Evolutionary conservation across 2,329 filamentous ascomycete genomes (phyloP).

Genomic region (Colletotrichum eleusines): DNA sequence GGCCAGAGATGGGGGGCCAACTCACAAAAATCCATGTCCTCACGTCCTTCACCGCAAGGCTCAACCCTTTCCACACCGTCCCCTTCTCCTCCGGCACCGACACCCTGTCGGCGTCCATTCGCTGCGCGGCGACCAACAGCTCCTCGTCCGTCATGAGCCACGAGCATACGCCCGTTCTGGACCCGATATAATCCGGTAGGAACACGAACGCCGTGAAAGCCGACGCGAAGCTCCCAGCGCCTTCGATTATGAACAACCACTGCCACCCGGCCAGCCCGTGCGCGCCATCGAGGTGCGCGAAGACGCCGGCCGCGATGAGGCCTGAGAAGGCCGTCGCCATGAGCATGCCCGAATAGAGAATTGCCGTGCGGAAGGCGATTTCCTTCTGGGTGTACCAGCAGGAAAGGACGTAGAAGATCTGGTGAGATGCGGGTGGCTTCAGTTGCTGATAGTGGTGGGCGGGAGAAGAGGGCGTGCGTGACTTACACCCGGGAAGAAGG

Average conservation of each 20-base stretch:
- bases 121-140: constrained; percentile 41
- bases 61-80: constrained; percentile 43
- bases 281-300: constrained; percentile 58
- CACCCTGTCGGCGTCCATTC: constrained; percentile 43
- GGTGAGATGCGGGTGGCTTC: background rate
- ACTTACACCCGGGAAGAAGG: constrained; percentile 39
- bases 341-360: constrained; percentile 41
- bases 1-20: background rate
- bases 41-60: constrained; percentile 44
- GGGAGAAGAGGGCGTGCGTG: background rate
- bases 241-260: constrained; percentile 77
- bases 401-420: constrained; percentile 43
- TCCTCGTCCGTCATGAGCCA: constrained; percentile 38
- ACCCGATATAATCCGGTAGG: constrained; percentile 44
- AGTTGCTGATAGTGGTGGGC: background rate
- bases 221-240: constrained; percentile 53
- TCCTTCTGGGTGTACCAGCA: constrained; percentile 41
- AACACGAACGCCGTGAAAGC: constrained; percentile 44
- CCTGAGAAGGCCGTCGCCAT: constrained; percentile 55
- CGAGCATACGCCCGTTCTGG: constrained; percentile 37
- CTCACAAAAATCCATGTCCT: constrained; percentile 46
- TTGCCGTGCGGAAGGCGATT: constrained; percentile 34
- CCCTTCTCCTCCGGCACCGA: constrained; percentile 41
- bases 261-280: constrained; percentile 72
- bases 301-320: constrained; percentile 58